These are phyloP conservation scores for Tillandsia leiboldiana DNA, from an alignment of 176 grass and related monocot species.

Conservation along the genomic window DNA sequence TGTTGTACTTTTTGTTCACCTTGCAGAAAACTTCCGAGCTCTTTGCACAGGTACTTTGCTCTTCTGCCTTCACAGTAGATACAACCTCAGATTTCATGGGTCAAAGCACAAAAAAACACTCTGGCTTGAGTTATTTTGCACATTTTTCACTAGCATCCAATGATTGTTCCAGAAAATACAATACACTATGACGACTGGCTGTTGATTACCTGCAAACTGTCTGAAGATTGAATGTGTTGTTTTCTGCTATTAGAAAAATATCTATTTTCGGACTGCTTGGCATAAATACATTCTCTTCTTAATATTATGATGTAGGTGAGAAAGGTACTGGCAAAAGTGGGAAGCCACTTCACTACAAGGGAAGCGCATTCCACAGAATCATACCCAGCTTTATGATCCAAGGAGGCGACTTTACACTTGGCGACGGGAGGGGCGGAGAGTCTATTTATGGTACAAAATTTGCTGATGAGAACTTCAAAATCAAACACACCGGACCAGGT, in stretches of 20 bases:
- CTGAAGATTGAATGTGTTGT: too few relatives aligned
- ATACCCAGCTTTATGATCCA: slow-evolving; percentile 99
- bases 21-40: slow-evolving; percentile 85
- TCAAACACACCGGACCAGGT: slow-evolving; percentile 98
- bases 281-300: neutral
- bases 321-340: slow-evolving; percentile 83
- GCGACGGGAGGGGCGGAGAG: slow-evolving; percentile 89
- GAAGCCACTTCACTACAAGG: slow-evolving; percentile 92
- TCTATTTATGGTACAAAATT: slow-evolving; percentile 91
- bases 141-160: too few relatives aligned
- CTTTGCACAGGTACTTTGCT: slow-evolving; percentile 79
- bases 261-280: neutral
- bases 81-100: too few relatives aligned
- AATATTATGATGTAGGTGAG: slow-evolving; percentile 46
- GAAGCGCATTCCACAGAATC: slow-evolving; percentile 84
- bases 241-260: neutral
- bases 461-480: slow-evolving; percentile 88
- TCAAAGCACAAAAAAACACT: too few relatives aligned
- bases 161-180: too few relatives aligned
- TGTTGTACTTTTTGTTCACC: neutral
- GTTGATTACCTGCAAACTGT: too few relatives aligned
- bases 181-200: too few relatives aligned
- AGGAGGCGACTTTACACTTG: slow-evolving; percentile 95
- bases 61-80: neutral
- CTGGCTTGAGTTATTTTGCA: too few relatives aligned